These are phyloP conservation scores for Chaetomium tenue DNA, from an alignment of 495 filamentous ascomycete species.

Conservation along the genomic window DNA sequence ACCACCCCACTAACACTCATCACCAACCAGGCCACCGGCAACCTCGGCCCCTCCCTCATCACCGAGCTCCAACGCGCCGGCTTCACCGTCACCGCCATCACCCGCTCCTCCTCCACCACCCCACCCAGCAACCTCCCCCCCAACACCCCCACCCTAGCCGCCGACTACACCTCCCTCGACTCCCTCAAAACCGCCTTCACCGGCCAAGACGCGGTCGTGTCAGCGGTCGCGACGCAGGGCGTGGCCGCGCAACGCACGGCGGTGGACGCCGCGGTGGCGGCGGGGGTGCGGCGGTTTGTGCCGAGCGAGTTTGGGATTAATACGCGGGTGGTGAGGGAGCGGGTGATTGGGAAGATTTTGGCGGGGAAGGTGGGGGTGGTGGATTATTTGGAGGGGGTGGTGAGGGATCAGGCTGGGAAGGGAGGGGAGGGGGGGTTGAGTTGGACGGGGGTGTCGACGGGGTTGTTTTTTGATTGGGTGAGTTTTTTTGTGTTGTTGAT, in stretches of 20 bases:
- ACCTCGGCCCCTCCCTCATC: conserved; percentile 58
- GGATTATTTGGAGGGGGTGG: conserved; percentile 50
- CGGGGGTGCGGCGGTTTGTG: conserved; percentile 61
- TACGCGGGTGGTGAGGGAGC: conserved; percentile 35
- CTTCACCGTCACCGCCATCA: conserved; percentile 60
- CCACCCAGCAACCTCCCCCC: conserved; percentile 29
- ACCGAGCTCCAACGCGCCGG: conserved; percentile 51
- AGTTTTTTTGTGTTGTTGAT: conserved; percentile 22
- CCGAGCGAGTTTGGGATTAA: conserved; percentile 64
- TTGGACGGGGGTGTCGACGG: conserved; percentile 53
- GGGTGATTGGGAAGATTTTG: conserved; percentile 45
- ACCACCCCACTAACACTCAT: background rate
- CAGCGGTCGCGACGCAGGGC: conserved; percentile 41
- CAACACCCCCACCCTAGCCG: conserved; percentile 42
- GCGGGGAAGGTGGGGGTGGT: conserved; percentile 49
- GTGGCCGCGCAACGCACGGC: conserved; percentile 47
- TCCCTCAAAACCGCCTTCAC: conserved; percentile 50
- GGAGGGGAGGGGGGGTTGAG: conserved; percentile 41
- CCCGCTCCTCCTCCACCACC: conserved; percentile 43
- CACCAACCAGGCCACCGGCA: conserved; percentile 53
- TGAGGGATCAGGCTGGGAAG: no score
- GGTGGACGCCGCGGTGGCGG: conserved; percentile 60
- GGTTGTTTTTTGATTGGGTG: conserved; percentile 54
- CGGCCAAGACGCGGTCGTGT: conserved; percentile 60
- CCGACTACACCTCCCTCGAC: conserved; percentile 57